Evolutionary conservation across 441 rosid genomes (phyloP).

Genomic region (Capsella rubella): DNA sequence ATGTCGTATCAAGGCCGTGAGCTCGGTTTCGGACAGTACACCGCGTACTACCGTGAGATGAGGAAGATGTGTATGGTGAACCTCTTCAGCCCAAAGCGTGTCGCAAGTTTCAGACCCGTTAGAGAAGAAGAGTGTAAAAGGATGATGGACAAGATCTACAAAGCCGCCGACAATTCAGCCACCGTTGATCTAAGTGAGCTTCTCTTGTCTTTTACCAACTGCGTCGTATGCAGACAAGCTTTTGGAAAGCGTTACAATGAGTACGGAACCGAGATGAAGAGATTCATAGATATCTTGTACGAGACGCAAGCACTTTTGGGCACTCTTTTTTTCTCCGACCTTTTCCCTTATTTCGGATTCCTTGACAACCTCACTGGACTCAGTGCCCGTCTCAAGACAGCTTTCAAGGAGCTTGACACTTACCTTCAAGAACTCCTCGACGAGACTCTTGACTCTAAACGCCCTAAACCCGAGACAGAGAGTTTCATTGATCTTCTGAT

Average conservation of each 20-base stretch:
- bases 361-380: constrained; percentile 45
- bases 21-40: constrained; percentile 52
- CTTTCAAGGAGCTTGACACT: constrained; percentile 44
- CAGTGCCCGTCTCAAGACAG: constrained; percentile 39
- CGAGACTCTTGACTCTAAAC: constrained; percentile 45
- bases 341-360: constrained; percentile 44
- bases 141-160: constrained; percentile 46
- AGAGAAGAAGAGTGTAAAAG: constrained; percentile 59
- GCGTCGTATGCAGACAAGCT: constrained; percentile 47
- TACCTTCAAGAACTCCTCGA: constrained; percentile 50
- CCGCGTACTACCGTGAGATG: constrained; percentile 55
- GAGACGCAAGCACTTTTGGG: constrained; percentile 49
- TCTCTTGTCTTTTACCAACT: constrained; percentile 47
- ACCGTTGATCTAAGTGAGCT: constrained; percentile 46
- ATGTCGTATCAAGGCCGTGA: constrained; percentile 57
- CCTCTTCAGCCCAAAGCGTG: constrained; percentile 57
- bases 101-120: constrained; percentile 55
- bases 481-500: constrained; percentile 45
- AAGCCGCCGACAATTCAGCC: constrained; percentile 38
- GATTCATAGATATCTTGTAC: constrained; percentile 45
- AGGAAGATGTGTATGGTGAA: constrained; percentile 56
- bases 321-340: constrained; percentile 44
- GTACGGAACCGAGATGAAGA: constrained; percentile 48
- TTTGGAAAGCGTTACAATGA: constrained; percentile 48
- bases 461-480: constrained; percentile 44